A percentile compares a stretch with the other conserved stretches of the same genome.
Evolutionary conservation across 495 filamentous ascomycete genomes (phyloP).

Genomic region (Terfezia claveryi): DNA sequence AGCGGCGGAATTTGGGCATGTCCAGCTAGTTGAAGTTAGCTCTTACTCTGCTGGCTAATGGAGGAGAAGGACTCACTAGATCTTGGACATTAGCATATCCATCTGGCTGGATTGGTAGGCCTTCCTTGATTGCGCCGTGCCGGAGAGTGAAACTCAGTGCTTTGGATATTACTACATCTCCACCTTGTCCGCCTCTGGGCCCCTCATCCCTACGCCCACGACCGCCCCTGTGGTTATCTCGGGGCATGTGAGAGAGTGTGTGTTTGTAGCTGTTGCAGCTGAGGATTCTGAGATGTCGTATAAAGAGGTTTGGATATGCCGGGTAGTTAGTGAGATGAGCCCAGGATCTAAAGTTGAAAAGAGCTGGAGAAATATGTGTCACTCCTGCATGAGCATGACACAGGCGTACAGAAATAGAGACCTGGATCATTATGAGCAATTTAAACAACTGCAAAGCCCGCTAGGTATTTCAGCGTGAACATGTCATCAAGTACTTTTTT

Average conservation of each 20-base stretch:
- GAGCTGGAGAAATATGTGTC: too few species aligned
- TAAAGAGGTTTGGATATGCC: too few species aligned
- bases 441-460: too few species aligned
- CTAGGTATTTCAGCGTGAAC: too few species aligned
- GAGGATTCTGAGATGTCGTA: too few species aligned
- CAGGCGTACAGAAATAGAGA: too few species aligned
- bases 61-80: conserved; percentile 37
- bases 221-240: background rate
- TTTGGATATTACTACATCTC: conserved; percentile 45
- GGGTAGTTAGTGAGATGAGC: too few species aligned
- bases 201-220: conserved; percentile 18
- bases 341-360: too few species aligned
- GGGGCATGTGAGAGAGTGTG: background rate
- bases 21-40: background rate
- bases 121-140: conserved; percentile 62
- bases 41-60: conserved; percentile 1
- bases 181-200: conserved; percentile 19
- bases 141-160: conserved; percentile 57
- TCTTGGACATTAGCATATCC: conserved; percentile 61
- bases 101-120: conserved; percentile 48
- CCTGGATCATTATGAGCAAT: too few species aligned
- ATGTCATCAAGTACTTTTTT: too few species aligned
- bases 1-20: conserved; percentile 43
- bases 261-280: too few species aligned
- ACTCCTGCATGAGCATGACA: too few species aligned